A percentile compares a stretch with the other conserved stretches of the same genome.
These are phyloP conservation scores for Nymphaea thermarum DNA, from an alignment of 164 flowering plant genomes.

Conservation along the genomic window DNA sequence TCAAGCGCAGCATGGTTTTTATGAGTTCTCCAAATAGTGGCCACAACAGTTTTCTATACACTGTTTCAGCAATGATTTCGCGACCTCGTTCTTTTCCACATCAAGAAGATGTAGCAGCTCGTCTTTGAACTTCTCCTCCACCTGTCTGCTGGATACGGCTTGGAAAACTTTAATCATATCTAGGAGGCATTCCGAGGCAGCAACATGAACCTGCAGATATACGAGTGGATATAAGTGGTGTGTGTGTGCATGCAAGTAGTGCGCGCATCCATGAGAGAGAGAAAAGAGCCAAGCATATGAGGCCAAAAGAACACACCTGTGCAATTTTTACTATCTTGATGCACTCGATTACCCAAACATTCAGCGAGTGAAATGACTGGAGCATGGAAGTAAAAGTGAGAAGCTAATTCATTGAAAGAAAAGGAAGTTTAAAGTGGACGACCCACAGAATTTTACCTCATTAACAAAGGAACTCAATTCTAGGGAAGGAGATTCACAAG, in stretches of 20 bases:
- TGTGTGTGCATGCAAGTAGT: too few relatives aligned
- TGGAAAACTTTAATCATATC: slow-evolving; percentile 32
- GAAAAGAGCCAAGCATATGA: neutral
- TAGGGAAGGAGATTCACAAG: slow-evolving; percentile 15
- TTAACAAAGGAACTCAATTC: slow-evolving; percentile 25
- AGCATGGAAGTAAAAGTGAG: slow-evolving; percentile 11
- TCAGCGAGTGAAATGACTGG: slow-evolving; percentile 41
- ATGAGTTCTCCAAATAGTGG: too few relatives aligned
- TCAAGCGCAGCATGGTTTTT: too few relatives aligned
- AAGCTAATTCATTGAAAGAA: neutral
- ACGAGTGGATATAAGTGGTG: neutral
- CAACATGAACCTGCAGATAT: slow-evolving; percentile 55
- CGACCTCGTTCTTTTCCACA: slow-evolving; percentile 67
- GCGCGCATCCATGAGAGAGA: neutral
- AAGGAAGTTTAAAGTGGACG: neutral
- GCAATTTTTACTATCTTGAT: slow-evolving; percentile 65
- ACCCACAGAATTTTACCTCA: slow-evolving; percentile 38
- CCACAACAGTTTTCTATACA: neutral
- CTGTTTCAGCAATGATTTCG: slow-evolving; percentile 49
- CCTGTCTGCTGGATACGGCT: slow-evolving; percentile 10
- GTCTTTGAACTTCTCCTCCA: slow-evolving; percentile 26
- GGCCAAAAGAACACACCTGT: slow-evolving; percentile 34
- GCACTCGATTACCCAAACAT: slow-evolving; percentile 55
- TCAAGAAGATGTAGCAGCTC: slow-evolving; percentile 52
- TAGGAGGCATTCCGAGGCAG: slow-evolving; percentile 79